These are phyloP conservation scores for Globisporangium radiosum DNA, from an alignment of 352 stramenopile genomes.

Conservation along the genomic window DNA sequence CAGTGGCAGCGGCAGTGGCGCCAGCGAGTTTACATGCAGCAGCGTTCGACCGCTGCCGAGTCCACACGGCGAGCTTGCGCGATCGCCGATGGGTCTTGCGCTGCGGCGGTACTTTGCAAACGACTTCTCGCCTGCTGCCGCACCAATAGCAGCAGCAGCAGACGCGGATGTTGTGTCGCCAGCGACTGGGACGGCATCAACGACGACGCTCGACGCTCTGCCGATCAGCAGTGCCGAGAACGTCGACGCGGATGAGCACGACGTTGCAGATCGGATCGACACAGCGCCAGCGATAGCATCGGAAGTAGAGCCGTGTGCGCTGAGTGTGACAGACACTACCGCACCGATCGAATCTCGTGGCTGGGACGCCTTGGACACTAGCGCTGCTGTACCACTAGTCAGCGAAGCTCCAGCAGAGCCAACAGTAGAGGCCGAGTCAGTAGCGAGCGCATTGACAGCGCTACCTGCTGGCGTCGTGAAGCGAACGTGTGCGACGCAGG, in stretches of 20 bases:
- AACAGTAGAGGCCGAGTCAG: neutral
- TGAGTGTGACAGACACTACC: too few species aligned
- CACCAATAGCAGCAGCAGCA: neutral
- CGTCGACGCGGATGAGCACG: too few species aligned
- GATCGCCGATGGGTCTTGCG: slow-evolving; percentile 49
- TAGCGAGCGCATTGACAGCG: neutral
- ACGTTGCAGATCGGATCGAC: too few species aligned
- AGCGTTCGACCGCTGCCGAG: slow-evolving; percentile 10
- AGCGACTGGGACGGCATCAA: neutral
- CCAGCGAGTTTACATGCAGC: neutral
- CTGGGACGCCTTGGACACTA: neutral
- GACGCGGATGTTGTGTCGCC: neutral
- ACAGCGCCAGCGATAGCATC: too few species aligned
- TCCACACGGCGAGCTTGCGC: slow-evolving; percentile 41
- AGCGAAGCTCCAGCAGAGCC: neutral
- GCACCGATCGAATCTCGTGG: neutral
- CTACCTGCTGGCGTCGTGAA: slow-evolving; percentile 11
- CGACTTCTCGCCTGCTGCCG: slow-evolving; percentile 15
- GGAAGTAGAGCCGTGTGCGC: too few species aligned
- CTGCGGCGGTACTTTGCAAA: slow-evolving; percentile 45
- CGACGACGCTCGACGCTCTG: slow-evolving; percentile 3
- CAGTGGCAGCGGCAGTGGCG: neutral
- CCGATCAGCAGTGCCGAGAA: neutral
- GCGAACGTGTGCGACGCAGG: slow-evolving; percentile 20
- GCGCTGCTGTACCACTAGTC: neutral